Conservation (phyloP, 306 rosid genomes). For the Rosa multiflora region DNA sequence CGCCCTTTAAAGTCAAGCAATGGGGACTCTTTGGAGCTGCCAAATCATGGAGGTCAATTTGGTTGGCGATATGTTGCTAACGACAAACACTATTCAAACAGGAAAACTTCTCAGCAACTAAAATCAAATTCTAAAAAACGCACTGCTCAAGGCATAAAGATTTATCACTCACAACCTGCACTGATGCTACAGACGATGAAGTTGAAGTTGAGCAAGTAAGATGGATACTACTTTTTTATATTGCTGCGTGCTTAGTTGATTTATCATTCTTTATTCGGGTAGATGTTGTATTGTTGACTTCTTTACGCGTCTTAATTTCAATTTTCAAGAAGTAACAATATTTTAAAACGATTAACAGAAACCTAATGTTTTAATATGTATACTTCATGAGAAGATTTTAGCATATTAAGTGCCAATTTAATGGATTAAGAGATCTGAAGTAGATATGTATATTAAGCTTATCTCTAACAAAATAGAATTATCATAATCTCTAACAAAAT, state of each 20-base stretch:
- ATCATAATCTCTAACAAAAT: background rate
- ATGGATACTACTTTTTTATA: background rate
- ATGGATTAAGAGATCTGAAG: background rate
- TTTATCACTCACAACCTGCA: conserved; percentile 93
- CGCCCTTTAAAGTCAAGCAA: conserved; percentile 47
- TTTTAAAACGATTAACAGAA: background rate
- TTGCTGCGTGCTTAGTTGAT: background rate
- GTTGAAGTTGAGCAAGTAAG: conserved; percentile 95
- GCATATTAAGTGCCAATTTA: background rate
- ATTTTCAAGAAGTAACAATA: background rate
- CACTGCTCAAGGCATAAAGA: conserved; percentile 81
- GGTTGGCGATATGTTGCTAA: conserved; percentile 87
- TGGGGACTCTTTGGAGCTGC: conserved; percentile 64
- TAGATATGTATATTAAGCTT: background rate
- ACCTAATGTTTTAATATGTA: background rate
- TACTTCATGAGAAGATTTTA: background rate
- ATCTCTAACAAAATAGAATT: background rate
- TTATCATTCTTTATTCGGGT: background rate
- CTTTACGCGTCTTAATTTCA: background rate
- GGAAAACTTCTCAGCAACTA: conserved; percentile 89
- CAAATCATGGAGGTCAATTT: conserved; percentile 78
- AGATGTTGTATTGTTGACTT: background rate
- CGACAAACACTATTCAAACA: conserved; percentile 85
- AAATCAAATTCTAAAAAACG: conserved; percentile 91
- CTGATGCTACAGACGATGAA: conserved; percentile 90